Base-by-base conservation (phyloP, 768 basidiomycete species). In the Boletus vermiculosoides region DNA sequence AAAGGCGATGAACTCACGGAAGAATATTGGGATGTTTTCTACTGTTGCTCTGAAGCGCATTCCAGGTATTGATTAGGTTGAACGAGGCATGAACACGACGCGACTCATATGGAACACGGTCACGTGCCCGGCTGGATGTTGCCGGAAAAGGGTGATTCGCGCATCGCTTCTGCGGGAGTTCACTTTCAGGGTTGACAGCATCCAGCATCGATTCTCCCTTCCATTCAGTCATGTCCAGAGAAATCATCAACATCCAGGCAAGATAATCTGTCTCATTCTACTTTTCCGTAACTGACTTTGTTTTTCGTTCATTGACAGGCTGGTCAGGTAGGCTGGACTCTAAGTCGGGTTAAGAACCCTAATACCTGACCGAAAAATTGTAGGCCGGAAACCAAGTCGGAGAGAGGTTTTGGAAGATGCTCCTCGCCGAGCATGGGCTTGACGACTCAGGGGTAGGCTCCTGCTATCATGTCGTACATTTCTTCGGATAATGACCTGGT, bases 341-440 rank as follows among this genome's bases (percentile, higher is more conserved):
- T 31, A 13, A n/a, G n/a, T 30, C 34, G 36, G 6, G 36, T 36
- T 46, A 37, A 23, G 47, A 56, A 61, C 52, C 58, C 54, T 58
- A 56, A 58, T 50, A 51, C 59, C 59, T 70, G 50, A 68, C 56
- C 5, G 13, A 56, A 67, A 67, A 51, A 5, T 55, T 59, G 5
- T 48, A 86, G 84, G 87, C 87, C 30, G 85, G 87, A 60, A 88
- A 87, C 65, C 86, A 87, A 73, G 83, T 91, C 44, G 92, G 93
- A 51, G 89, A 91, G 65, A 80, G 81, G 45, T 98, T 96, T 72
- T 97, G 94, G 94, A 79, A 87, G 57, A 86, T 88, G 81, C 83
- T 96, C 55, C 79, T 97, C 23, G 82, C 84, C 16, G 92, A 94
- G 74, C 93, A 94, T 71, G 93, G 92, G 0, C 78, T 94, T 49